Evolutionary conservation across 306 rosid species (phyloP), one percentile per base, ranked within the genome.

Genomic region (Lathyrus oleraceus): DNA sequence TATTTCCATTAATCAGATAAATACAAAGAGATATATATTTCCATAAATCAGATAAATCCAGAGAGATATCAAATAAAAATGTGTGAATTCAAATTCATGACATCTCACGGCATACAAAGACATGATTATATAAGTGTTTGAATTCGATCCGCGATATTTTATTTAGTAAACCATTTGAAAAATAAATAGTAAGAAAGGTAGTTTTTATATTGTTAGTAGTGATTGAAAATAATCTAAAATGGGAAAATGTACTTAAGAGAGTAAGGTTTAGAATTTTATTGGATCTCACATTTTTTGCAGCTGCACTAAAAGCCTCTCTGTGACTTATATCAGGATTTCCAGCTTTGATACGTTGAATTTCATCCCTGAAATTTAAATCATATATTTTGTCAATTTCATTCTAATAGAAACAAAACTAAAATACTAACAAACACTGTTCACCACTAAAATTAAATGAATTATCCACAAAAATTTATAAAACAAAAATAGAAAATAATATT

Each of bases 291-390:
- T 94, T 91, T 80, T 94, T 94, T 74, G 99, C 99, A 73, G 99
- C 99, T 44, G 99, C 99, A 77, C 99, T 94, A 61, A 94, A 94
- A 49, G 99, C 99, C 81, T 91, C 99, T 84, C 96, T 89, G 84
- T 94, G 99, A 81, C 95, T 88, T 63, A 94, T 91, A 80, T 91
- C 99, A 53, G 99, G 99, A 86, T 94, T 94, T 61, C 92, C 92
- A 82, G 97, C 92, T 77, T 94, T 94, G 82, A 94, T 94, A 30
- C 99, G 96, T 81, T 94, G 99, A 66, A 94, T 94, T 88, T 94
- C 99, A 48, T 94, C 97, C 82, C 99, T 94, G 77, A 74, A 79
- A 47, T 53, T 68, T 42, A 19, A 66, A 44, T 68, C 4, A 39
- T 7, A 60, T 27, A 27, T 57, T 57, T 6, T 57, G 39, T 57